Conservation (phyloP, 306 rosid genomes). For the Vigna nakashimae region DNA sequence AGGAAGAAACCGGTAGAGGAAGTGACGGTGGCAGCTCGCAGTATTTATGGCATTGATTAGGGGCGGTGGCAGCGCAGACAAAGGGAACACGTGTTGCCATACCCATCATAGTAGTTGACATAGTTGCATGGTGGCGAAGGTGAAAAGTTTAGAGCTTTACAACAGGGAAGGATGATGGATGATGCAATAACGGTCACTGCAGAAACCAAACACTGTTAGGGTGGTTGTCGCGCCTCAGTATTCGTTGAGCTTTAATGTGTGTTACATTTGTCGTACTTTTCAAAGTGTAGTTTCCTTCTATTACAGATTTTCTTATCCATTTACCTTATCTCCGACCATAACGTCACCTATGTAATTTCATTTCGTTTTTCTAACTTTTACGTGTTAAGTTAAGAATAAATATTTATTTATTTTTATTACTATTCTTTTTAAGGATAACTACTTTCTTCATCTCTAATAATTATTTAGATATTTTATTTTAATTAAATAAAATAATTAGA, state of each 20-base stretch:
- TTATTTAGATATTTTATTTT: too few species aligned
- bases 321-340: constrained; percentile 42
- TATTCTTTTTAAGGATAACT: too few species aligned
- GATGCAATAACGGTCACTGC: background rate
- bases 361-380: background rate
- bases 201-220: constrained; percentile 12
- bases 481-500: too few species aligned
- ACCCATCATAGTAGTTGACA: constrained; percentile 48
- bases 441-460: too few species aligned
- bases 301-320: constrained; percentile 45
- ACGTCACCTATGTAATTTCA: background rate
- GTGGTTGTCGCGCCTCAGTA: background rate
- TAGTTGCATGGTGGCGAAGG: constrained; percentile 43
- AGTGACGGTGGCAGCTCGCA: constrained; percentile 27
- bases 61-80: constrained; percentile 32
- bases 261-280: background rate
- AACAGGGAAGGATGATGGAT: background rate
- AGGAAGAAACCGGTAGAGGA: constrained; percentile 31
- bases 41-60: constrained; percentile 64
- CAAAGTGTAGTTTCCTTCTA: background rate
- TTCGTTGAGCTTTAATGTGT: background rate
- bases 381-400: too few species aligned
- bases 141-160: background rate
- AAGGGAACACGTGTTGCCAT: constrained; percentile 81
- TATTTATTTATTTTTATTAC: too few species aligned